Evolutionary conservation across 164 flowering plant species (phyloP), one percentile per base, ranked within the genome.

Genomic region (Magnolia officinalis): DNA sequence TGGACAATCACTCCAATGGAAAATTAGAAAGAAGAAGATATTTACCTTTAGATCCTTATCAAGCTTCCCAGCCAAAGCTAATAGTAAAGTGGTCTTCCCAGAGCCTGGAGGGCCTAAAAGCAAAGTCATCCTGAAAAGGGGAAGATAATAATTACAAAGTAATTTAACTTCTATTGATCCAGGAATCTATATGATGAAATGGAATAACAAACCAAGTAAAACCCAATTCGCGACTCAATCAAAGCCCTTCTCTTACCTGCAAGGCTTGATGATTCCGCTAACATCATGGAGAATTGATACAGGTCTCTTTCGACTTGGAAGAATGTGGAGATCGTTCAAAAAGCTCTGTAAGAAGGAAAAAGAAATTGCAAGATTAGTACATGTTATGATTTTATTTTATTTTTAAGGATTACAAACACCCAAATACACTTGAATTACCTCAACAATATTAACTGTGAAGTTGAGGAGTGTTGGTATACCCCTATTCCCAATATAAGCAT

Each of bases 381-480:
- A 20, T 6, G 21, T 49, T 9, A 26, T 21, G 6, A 50, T 4
- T 26, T 26, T 26, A 26, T 26, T 26, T 26, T 26, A 26, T 26
- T 26, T 26, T 26, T 26, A 26, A 5, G 67, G 14, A 5, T 18
- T 20, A 11, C 0, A 11, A 7, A 11, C 23, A 11, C 21, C 29
- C 13, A 8, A 72, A 55, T 49, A 1, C 29, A 0, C 9, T 50
- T 8, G 14, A 65, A n/a, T 67, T 21, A 73, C 80, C 80, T 78
- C 76, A 19, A 73, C 20, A 51, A 73, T 20, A 26, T 78, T 73
- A 63, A 45, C 18, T 0, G 23, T 19, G 63, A 67, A 73, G 74
- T 95, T 93, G 9, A 88, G 84, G 13, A 95, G 86, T 0, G 94
- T 88, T 0, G 98, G 99, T 45, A 93, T 89, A 49, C 93, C 96